Evolutionary conservation across 768 basidiomycete genomes (phyloP), one percentile per base, ranked within the genome.

Genomic region (Leccinum variicolor): DNA sequence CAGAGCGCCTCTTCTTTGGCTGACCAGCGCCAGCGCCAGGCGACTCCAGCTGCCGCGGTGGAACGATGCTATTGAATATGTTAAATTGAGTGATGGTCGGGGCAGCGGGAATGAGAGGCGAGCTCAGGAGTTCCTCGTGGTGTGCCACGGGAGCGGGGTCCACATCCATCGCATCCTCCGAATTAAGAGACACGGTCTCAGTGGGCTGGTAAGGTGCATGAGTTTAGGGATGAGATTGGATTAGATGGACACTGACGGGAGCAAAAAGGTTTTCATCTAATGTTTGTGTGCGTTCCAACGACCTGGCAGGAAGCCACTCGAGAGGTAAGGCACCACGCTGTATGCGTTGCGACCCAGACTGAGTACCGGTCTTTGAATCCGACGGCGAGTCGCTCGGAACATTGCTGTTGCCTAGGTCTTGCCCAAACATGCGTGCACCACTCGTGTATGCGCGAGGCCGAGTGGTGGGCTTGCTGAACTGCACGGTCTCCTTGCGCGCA

Each of bases 141-240:
- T 75, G 72, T 48, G 71, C 68, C 58, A 75, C 79, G 19, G 82
- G 82, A 52, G 66, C 67, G 17, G 81, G 79, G 67, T 93, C 91
- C 34, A 92, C 80, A 62, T 93, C 91, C 91, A 92, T 93, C 29
- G 85, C 86, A 70, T 90, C 80, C 63, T 84, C 82, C 45, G 74
- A 75, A 28, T 80, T 77, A 25, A 77, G 67, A 52, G 81, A 80
- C 9, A 75, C 73, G 46, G 73, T 68, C 59, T 73, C 72, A 17
- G 47, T 15, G 15, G 75, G 73, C 76, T 78, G 56, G 51, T 51
- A 31, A 36, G 31, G 28, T 29, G 7, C 34, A 29, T 70, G 11
- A 74, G 67, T 46, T 46, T 19, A 46, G 46, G 11, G n/a, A n/a
- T 48, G n/a, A 23, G 45, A 56, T 61, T 54, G 4, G 49, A 36